Percentiles rank a stretch among this genome's conserved stretches.
phyloP scores from a whole-genome alignment of 345 rosid species.

The Salix brachista region DNA sequence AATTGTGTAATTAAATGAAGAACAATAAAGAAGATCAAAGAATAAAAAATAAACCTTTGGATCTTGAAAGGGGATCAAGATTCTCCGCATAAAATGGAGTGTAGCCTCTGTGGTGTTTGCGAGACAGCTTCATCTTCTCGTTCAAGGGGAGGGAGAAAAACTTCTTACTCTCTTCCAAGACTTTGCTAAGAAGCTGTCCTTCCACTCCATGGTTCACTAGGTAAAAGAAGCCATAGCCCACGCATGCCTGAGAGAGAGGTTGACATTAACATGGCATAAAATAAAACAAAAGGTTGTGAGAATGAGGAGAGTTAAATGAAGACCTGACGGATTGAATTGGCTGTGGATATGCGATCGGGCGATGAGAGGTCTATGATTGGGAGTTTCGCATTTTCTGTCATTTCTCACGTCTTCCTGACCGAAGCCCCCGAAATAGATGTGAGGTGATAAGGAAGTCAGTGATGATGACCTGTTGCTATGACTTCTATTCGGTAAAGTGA shows the following conservation, averaged over 20 bases:
- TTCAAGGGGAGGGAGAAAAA: slow-evolving; percentile 67
- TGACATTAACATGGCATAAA: not conserved
- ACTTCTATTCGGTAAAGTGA: too few relatives aligned
- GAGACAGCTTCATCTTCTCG: slow-evolving; percentile 49
- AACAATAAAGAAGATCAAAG: not conserved
- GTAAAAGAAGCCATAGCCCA: slow-evolving; percentile 79
- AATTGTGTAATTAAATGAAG: not conserved
- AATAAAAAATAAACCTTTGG: slow-evolving; percentile 35
- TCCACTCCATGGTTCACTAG: slow-evolving; percentile 76
- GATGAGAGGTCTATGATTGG: slow-evolving; percentile 25
- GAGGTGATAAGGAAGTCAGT: too few relatives aligned
- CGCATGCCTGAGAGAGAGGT: slow-evolving; percentile 52
- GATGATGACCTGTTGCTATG: too few relatives aligned
- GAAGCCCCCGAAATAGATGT: not conserved
- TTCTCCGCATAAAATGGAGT: slow-evolving; percentile 52
- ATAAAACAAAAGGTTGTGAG: not conserved
- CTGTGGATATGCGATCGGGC: slow-evolving; percentile 13
- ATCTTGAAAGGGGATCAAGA: slow-evolving; percentile 29
- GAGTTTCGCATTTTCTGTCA: slow-evolving; percentile 10
- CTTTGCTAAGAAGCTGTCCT: slow-evolving; percentile 40
- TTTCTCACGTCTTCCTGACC: not conserved
- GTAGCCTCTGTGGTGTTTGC: slow-evolving; percentile 57
- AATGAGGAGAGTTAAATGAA: not conserved
- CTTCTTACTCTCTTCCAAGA: slow-evolving; percentile 49
- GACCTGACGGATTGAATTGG: slow-evolving; percentile 26